Evolutionary conservation across 2,329 filamentous ascomycete genomes (phyloP), one percentile per base, ranked within the genome.

Genomic region (Onygena corvina): DNA sequence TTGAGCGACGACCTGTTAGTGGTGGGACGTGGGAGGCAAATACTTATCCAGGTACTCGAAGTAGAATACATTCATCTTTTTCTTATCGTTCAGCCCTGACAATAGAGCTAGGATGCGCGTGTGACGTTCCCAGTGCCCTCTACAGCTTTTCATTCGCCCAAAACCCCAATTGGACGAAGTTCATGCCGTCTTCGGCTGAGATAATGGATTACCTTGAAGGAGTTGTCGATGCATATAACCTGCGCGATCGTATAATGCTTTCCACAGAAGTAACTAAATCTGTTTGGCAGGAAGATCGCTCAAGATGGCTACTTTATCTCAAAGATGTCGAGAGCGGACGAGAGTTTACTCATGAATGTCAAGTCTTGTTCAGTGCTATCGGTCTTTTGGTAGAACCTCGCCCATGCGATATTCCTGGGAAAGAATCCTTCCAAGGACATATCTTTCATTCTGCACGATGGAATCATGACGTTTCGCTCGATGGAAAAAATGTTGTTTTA

Each of bases 11-110:
- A 53, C 58, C 66, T 5, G 69, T 69, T 2, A 65, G 77, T 16
- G 79, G 79, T 16, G 80, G 79, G 8, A 81, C 79, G 1, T 83
- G 80, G 80, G 71, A 71, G 58, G 71, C 72, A 47, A 83, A 81
- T 59, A 65, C 70, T 21, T 83, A 83, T 61, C 79, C 75, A 29
- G 74, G 60, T 59, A 2, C 23, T 44, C 11, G 5, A 38, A 16
- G 11, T 25, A 7, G 36, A n/a, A 9, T 21, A n/a, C 36, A 23
- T 4, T 3, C 8, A 12, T 3, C 9, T 12, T 16, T 5, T 20
- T 18, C 12, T 16, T 31, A 33, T 23, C 6, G 36, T n/a, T n/a
- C 5, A 40, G n/a, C 18, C 5, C 36, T 40, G 14, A 40, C 20
- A 5, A 4, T 34, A 33, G 1, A 71, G 53, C 71, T 69, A 50